Evolutionary conservation across 2,329 filamentous ascomycete genomes (phyloP).

Genomic region (Neonectria neomacrospora): DNA sequence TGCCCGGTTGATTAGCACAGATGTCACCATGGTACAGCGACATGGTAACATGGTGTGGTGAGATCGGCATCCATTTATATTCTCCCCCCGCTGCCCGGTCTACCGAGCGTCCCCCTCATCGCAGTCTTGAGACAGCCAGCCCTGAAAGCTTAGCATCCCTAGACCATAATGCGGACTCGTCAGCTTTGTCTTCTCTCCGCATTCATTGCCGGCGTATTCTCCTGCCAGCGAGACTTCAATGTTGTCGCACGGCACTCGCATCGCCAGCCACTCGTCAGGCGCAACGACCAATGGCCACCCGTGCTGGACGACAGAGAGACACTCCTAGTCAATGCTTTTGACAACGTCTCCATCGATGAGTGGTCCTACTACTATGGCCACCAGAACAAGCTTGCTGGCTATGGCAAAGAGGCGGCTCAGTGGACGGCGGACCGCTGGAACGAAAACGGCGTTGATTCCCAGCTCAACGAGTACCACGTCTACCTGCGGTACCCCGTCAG

Average conservation of each 20-base stretch:
- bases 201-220: conserved; percentile 39
- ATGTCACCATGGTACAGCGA: conserved; percentile 31
- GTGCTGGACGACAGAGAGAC: conserved; percentile 49
- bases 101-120: not conserved
- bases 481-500: conserved; percentile 71
- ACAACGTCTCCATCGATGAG: conserved; percentile 51
- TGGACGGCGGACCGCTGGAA: conserved; percentile 54
- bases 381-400: conserved; percentile 52
- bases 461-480: conserved; percentile 62
- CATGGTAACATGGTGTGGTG: conserved; percentile 33
- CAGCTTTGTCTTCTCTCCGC: conserved; percentile 35
- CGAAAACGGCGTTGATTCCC: conserved; percentile 49
- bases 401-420: conserved; percentile 51
- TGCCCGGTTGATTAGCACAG: not conserved
- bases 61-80: conserved; percentile 35
- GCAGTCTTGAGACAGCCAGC: not conserved
- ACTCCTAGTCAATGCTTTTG: conserved; percentile 50
- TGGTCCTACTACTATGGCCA: conserved; percentile 55
- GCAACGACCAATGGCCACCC: conserved; percentile 51
- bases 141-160: not conserved
- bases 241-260: conserved; percentile 46
- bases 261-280: conserved; percentile 46
- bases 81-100: conserved; percentile 11
- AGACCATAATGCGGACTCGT: conserved; percentile 30
- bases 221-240: conserved; percentile 47